Conservation (phyloP, 1,284 basidiomycete species). For the Ustilago crameri region DNA sequence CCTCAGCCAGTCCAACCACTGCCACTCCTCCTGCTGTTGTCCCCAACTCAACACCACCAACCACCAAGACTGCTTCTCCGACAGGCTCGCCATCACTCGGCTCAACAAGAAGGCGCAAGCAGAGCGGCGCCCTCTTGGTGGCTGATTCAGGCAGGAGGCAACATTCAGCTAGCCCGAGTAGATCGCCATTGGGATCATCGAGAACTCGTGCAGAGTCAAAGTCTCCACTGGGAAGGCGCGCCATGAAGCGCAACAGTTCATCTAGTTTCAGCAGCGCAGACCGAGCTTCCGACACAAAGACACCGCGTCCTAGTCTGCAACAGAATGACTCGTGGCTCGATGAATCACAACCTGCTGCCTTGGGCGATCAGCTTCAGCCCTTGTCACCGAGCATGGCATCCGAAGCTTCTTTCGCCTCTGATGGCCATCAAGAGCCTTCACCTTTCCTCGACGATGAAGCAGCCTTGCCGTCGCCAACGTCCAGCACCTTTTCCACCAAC, state of each 20-base stretch:
- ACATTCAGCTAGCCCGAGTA: constrained; percentile 33
- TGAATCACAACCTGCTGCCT: neutral
- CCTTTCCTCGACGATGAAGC: constrained; percentile 3
- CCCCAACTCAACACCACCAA: neutral
- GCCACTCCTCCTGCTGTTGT: constrained; percentile 2
- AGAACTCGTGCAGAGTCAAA: constrained; percentile 21
- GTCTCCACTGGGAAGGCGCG: constrained; percentile 12
- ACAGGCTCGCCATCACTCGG: constrained; percentile 14
- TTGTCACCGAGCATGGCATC: constrained; percentile 29
- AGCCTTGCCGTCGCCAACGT: constrained; percentile 20
- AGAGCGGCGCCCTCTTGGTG: constrained; percentile 15
- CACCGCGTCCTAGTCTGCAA: neutral
- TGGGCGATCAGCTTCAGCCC: constrained; percentile 1
- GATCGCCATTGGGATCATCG: constrained; percentile 12
- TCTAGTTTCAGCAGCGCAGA: constrained; percentile 15
- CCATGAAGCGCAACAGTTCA: constrained; percentile 29
- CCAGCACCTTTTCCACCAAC: constrained; percentile 30
- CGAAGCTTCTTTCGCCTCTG: constrained; percentile 24
- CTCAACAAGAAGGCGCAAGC: constrained; percentile 10
- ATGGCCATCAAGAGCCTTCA: neutral
- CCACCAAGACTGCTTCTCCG: neutral
- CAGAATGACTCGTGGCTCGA: constrained; percentile 12
- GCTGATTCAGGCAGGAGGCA: constrained; percentile 10
- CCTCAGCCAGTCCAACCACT: constrained; percentile 9
- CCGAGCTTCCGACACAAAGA: neutral